Conservation (phyloP, 1,284 basidiomycete genomes). For the Sporisorium reilianum region DNA sequence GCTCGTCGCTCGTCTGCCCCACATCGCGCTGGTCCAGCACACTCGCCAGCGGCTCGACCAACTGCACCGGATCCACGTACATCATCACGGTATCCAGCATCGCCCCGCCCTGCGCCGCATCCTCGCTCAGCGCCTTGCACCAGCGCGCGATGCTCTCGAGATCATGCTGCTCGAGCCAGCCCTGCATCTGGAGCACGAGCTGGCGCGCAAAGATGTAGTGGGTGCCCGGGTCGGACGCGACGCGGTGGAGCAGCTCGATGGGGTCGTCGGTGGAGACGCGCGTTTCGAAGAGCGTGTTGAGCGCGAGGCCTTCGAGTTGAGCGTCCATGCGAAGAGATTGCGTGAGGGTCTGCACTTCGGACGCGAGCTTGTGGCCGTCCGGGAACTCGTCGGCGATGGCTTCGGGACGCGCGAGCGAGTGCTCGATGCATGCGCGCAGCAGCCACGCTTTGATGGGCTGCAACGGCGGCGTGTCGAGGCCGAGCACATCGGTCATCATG, state of each 20-base stretch:
- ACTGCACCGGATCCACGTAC: constrained; percentile 42
- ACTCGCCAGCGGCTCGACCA: constrained; percentile 35
- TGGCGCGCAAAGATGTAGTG: constrained; percentile 43
- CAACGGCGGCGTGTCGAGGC: constrained; percentile 31
- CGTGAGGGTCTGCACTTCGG: constrained; percentile 43
- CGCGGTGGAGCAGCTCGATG: constrained; percentile 36
- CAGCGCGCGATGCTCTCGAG: constrained; percentile 47
- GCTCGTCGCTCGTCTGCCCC: constrained; percentile 53
- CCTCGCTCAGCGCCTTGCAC: constrained; percentile 40
- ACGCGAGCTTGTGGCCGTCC: constrained; percentile 44
- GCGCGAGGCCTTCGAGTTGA: constrained; percentile 37
- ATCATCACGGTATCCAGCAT: constrained; percentile 49
- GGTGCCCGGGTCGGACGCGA: constrained; percentile 44
- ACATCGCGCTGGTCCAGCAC: constrained; percentile 46
- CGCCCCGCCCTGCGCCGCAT: constrained; percentile 11
- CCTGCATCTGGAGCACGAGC: constrained; percentile 30
- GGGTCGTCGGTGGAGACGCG: constrained; percentile 39
- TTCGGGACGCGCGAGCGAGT: constrained; percentile 41
- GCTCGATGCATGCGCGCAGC: constrained; percentile 48
- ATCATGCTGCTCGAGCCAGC: constrained; percentile 48
- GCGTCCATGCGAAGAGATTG: constrained; percentile 49
- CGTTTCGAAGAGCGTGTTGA: constrained; percentile 39
- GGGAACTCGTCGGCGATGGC: constrained; percentile 50
- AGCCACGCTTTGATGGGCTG: constrained; percentile 51
- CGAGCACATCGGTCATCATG: constrained; percentile 26